Evolutionary conservation across 164 flowering plant species (phyloP), one percentile per base, ranked within the genome.

Genomic region (Berberis vulgaris): DNA sequence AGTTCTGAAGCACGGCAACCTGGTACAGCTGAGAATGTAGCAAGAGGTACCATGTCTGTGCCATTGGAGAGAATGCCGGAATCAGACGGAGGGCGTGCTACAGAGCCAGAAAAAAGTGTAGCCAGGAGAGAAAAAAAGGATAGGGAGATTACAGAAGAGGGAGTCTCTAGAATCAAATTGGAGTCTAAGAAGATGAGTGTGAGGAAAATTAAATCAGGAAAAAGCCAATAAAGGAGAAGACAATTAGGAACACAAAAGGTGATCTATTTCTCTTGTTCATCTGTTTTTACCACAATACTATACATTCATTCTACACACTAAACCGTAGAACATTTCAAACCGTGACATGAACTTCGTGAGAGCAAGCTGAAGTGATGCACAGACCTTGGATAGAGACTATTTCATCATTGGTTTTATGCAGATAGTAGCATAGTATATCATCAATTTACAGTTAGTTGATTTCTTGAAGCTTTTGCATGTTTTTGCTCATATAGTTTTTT

Each of bases 91-190:
- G 70, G 64, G 61, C 45, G 52, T 55, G 57, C 40, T 9, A 60
- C 43, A 66, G 41, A 76, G 60, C 13, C 41, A 26, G 62, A 60
- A 47, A 60, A 50, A 47, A 60, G 45, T 39, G 12, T 45, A 2
- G 10, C 6, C 26, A 45, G 71, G 66, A 76, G 64, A 49, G 61
- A 6, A 9, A 57, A 39, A 10, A 65, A 42, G 53, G 69, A 64
- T 45, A 61, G n/a, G 49, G 80, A 70, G 47, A 69, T 54, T 12
- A 68, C 49, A 64, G 75, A 69, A 54, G 77, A 65, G 52, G 74
- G 63, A 43, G 70, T 39, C 2, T 66, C 74, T 4, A 66, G 73
- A 26, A 72, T 62, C 64, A 66, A 59, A 56, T 41, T 52, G 46
- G 75, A 69, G 39, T 38, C 69, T 26, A 26, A 26, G 26, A 26